Conservation (phyloP, 2,329 filamentous ascomycete genomes). For the Cadophora sp. region DNA sequence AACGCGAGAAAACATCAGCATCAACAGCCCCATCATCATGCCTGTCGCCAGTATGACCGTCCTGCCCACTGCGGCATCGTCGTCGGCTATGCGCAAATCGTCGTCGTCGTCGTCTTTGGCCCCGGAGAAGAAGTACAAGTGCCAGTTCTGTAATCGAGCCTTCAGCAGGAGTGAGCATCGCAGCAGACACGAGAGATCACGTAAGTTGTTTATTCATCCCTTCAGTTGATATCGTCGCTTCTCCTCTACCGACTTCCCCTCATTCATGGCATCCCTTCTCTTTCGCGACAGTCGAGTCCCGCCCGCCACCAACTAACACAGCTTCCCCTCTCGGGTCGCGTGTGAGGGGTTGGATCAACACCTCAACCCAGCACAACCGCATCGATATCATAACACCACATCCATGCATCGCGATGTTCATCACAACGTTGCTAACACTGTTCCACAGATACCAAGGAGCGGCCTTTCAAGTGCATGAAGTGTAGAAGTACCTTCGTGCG, state of each 20-base stretch:
- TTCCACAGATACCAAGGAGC: constrained; percentile 89
- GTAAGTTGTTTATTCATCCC: constrained; percentile 67
- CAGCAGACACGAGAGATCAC: constrained; percentile 95
- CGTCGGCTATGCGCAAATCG: constrained; percentile 73
- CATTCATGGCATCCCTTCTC: neutral
- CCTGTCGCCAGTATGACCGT: constrained; percentile 65
- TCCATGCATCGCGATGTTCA: neutral
- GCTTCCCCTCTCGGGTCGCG: constrained; percentile 38
- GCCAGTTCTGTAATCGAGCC: constrained; percentile 96
- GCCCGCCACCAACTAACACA: constrained; percentile 15
- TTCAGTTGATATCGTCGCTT: neutral
- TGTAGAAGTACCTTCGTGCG: constrained; percentile 98
- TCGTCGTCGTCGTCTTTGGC: constrained; percentile 61
- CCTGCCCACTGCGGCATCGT: constrained; percentile 67
- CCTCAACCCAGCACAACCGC: constrained; percentile 13
- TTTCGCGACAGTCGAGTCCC: constrained; percentile 5
- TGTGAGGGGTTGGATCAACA: constrained; percentile 23
- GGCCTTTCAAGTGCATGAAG: constrained; percentile 98
- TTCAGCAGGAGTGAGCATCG: constrained; percentile 98
- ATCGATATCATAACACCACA: constrained; percentile 11
- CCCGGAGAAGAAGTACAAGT: constrained; percentile 99
- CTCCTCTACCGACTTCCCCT: neutral
- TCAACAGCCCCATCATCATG: constrained; percentile 56
- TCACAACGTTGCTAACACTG: constrained; percentile 19
- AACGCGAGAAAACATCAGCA: constrained; percentile 35